These are phyloP conservation scores for Fusarium secorum DNA, from an alignment of 2,329 filamentous ascomycete species.

Conservation along the genomic window DNA sequence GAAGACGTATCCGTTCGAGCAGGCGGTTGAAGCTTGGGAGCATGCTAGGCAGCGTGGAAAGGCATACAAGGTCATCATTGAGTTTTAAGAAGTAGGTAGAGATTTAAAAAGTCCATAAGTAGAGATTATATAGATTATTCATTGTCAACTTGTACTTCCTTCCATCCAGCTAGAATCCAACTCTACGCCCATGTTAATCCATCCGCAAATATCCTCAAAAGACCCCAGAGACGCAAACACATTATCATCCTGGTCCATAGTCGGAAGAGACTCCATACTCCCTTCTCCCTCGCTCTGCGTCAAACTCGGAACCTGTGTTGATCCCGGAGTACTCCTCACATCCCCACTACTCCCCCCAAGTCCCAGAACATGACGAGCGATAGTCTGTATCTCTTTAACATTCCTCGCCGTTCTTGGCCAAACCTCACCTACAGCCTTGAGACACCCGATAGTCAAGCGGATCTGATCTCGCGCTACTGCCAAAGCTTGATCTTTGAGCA, in stretches of 20 bases:
- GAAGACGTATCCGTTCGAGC: background rate
- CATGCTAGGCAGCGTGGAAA: conserved; percentile 3
- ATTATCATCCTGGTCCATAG: background rate
- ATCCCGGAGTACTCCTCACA: background rate
- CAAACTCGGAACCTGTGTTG: background rate
- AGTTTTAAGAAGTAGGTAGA: background rate
- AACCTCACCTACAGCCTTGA: conserved; percentile 10
- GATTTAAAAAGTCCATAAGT: rapidly evolving
- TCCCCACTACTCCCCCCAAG: background rate
- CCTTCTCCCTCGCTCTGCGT: background rate
- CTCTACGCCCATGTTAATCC: background rate
- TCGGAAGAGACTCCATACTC: background rate
- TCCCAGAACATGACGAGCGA: conserved; percentile 27
- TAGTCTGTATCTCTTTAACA: conserved; percentile 28
- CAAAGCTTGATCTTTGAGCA: conserved; percentile 2
- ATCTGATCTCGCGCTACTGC: conserved; percentile 29
- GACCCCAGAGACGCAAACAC: background rate
- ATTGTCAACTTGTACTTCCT: background rate
- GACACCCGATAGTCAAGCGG: conserved; percentile 21
- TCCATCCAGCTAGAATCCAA: background rate
- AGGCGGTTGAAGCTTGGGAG: conserved; percentile 4
- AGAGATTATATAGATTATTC: too few species aligned
- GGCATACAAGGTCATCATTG: background rate
- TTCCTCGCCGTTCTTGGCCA: conserved; percentile 30
- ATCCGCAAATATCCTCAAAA: conserved; percentile 17